Base-by-base conservation (phyloP, 306 rosid species). In the Prunus mongolica region DNA sequence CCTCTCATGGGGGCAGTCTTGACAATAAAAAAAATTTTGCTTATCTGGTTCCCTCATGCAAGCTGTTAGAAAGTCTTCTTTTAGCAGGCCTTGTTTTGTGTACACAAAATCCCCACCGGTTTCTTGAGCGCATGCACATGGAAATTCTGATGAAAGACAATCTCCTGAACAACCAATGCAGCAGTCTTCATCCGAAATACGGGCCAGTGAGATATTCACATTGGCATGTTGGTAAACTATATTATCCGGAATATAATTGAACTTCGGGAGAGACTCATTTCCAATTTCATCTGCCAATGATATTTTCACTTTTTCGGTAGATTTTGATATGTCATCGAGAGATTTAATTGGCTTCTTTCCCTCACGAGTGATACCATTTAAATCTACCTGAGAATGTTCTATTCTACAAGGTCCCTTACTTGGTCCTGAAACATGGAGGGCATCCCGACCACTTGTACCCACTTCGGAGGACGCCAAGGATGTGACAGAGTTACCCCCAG, bases 51-150 rank as follows among this genome's bases (percentile, higher is more conserved):
- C 83, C 64, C 8, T 50, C 73, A 87, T 65, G 68, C 89, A 87
- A 75, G 66, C 77, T 22, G 57, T 45, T 62, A 92, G 73, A 85
- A 94, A 92, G 19, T 90, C 89, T 57, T 90, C 95, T 79, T 83
- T 89, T 78, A 94, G 84, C 69, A 81, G 81, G 70, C 98, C 96
- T 55, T 85, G 67, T 41, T 65, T 74, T 12, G 92, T 86, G 84
- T 94, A 94, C 13, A 93, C 97, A 85, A 90, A 94, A 79, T 92
- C 98, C 54, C 98, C 98, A 76, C 98, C 91, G 67, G 98, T 94
- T 85, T 92, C 97, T 44, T 83, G 88, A 78, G 98, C 86, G 86
- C 98, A 94, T 14, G 96, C 97, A 85, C 98, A 94, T 20, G 98
- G 91, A 74, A 89, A 70, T 75, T 88, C 12, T 8, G 81, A 80